Evolutionary conservation across 345 rosid species (phyloP).

Genomic region (Heritiera littoralis): DNA sequence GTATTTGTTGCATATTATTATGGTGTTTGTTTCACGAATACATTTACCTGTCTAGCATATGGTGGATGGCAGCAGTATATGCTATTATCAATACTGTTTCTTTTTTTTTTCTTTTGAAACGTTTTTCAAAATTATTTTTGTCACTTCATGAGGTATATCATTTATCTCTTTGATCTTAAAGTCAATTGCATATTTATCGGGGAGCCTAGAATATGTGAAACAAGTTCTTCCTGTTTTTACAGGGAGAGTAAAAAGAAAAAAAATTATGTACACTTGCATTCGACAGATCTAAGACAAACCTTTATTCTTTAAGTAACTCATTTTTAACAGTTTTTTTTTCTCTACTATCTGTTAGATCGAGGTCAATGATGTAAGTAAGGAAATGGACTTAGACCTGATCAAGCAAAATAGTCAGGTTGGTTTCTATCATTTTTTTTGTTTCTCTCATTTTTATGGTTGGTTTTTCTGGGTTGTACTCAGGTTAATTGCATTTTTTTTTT

Average conservation of each 20-base stretch:
- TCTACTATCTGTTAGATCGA: conserved; percentile 63
- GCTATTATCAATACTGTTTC: neutral
- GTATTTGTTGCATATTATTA: conserved; percentile 13
- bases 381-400: conserved; percentile 98
- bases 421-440: conserved; percentile 12
- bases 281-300: neutral
- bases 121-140: neutral
- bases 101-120: neutral
- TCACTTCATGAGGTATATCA: neutral
- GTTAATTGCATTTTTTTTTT: conserved; percentile 29
- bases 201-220: conserved; percentile 11
- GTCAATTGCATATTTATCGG: neutral
- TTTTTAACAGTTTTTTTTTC: neutral
- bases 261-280: neutral
- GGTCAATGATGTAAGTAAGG: conserved; percentile 96
- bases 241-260: neutral
- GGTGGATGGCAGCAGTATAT: neutral
- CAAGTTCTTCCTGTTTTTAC: conserved; percentile 8
- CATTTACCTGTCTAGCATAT: neutral
- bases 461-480: neutral
- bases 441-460: conserved; percentile 10
- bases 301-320: neutral
- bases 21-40: neutral
- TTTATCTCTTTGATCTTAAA: neutral
- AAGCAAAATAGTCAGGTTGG: conserved; percentile 95